These are phyloP conservation scores for Trichophyton mentagrophytes DNA, from an alignment of 2,329 filamentous ascomycete species.

Conservation along the genomic window DNA sequence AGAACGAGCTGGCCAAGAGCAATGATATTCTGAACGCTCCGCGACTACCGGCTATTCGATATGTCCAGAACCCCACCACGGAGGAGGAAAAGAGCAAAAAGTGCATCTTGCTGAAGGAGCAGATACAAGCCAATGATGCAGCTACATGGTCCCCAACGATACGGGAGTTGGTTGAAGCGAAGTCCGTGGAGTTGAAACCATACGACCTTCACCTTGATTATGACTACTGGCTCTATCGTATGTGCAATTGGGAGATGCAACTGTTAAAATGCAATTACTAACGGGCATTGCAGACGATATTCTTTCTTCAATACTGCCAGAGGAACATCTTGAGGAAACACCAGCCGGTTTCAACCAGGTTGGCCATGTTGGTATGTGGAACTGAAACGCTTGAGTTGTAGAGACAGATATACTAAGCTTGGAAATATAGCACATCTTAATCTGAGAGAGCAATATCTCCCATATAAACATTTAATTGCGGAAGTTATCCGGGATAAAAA, in stretches of 20 bases:
- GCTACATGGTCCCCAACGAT: slow-evolving; percentile 64
- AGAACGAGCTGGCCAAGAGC: slow-evolving; percentile 51
- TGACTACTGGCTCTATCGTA: slow-evolving; percentile 73
- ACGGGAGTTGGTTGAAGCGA: slow-evolving; percentile 52
- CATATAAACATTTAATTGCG: slow-evolving; percentile 76
- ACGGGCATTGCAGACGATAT: slow-evolving; percentile 54
- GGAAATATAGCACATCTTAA: slow-evolving; percentile 63
- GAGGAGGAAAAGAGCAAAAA: slow-evolving; percentile 29
- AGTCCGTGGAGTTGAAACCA: slow-evolving; percentile 58
- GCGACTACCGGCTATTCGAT: slow-evolving; percentile 49
- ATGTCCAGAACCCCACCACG: slow-evolving; percentile 43
- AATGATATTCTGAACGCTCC: slow-evolving; percentile 54
- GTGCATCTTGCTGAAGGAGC: slow-evolving; percentile 29
- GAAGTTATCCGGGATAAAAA: slow-evolving; percentile 86
- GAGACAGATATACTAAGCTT: background rate
- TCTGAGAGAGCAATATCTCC: slow-evolving; percentile 66
- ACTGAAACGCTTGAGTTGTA: background rate
- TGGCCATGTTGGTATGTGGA: slow-evolving; percentile 63
- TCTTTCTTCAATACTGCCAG: slow-evolving; percentile 65
- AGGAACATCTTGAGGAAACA: slow-evolving; percentile 65
- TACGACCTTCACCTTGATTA: slow-evolving; percentile 70
- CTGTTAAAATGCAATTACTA: slow-evolving; percentile 6
- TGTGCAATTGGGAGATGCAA: slow-evolving; percentile 16
- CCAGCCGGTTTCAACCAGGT: slow-evolving; percentile 78
- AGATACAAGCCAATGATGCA: slow-evolving; percentile 28